Conservation (phyloP, 2,329 filamentous ascomycete genomes). For the Aspergillus vadensis region DNA sequence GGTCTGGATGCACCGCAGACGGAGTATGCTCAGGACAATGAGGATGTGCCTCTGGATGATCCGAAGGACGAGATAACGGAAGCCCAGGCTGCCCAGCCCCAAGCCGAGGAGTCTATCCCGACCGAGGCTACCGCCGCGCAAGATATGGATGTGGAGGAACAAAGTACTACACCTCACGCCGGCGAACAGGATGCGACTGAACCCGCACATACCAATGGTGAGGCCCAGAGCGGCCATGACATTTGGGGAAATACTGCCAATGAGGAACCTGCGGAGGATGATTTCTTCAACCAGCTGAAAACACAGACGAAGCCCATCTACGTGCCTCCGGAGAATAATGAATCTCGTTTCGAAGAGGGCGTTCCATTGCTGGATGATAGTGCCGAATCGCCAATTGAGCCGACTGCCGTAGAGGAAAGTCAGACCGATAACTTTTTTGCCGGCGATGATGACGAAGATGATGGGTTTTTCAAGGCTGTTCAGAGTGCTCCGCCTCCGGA, state of each 20-base stretch:
- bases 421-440: constrained; percentile 39
- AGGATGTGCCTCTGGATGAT: not conserved
- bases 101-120: not conserved
- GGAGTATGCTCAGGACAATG: not conserved
- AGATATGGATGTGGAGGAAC: not conserved
- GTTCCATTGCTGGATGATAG: constrained; percentile 60
- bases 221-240: constrained; percentile 20
- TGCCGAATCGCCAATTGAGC: constrained; percentile 23
- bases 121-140: not conserved
- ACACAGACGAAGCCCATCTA: constrained; percentile 44
- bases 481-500: constrained; percentile 19
- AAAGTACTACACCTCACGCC: not conserved
- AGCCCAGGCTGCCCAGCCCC: not conserved
- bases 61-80: not conserved
- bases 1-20: not conserved
- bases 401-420: constrained; percentile 29
- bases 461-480: constrained; percentile 39
- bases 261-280: constrained; percentile 46
- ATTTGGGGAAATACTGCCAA: constrained; percentile 52
- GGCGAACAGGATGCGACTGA: constrained; percentile 10
- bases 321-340: constrained; percentile 43
- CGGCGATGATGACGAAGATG: constrained; percentile 40
- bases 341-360: constrained; percentile 70
- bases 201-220: constrained; percentile 14
- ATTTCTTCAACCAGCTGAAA: constrained; percentile 63